A percentile compares a stretch with the other conserved stretches of the same genome.
Evolutionary conservation across 257 asterid genomes (phyloP).

Genomic region (Coffea canephora): DNA sequence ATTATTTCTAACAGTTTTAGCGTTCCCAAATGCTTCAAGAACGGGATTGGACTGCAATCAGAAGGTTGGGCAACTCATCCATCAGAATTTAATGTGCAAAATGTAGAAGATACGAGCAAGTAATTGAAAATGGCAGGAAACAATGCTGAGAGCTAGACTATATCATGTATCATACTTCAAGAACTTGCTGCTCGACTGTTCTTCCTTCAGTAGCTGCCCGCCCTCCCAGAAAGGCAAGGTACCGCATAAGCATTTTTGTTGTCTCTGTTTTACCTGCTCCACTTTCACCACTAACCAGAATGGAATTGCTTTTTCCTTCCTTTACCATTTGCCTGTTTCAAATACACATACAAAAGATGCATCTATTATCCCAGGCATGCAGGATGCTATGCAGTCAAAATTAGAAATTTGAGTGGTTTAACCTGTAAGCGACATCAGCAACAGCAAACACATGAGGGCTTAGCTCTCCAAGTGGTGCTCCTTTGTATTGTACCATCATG

Average conservation of each 20-base stretch:
- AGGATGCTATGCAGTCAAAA: constrained; percentile 7
- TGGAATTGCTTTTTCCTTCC: constrained; percentile 91
- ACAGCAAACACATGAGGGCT: constrained; percentile 98
- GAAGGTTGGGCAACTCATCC: not conserved
- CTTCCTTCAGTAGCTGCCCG: constrained; percentile 97
- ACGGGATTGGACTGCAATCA: constrained; percentile 95
- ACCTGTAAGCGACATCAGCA: constrained; percentile 99
- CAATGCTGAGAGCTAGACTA: not conserved
- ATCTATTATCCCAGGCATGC: constrained; percentile 20
- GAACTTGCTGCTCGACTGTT: constrained; percentile 99
- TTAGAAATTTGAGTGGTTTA: constrained; percentile 21
- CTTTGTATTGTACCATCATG: constrained; percentile 98
- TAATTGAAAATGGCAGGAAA: not conserved
- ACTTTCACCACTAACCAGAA: constrained; percentile 98
- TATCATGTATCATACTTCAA: constrained; percentile 64
- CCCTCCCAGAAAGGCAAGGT: constrained; percentile 94
- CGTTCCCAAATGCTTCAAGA: constrained; percentile 99
- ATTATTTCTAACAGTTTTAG: constrained; percentile 95
- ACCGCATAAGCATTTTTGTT: constrained; percentile 96
- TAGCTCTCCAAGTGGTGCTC: constrained; percentile 91
- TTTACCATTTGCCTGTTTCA: constrained; percentile 83
- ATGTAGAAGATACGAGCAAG: not conserved
- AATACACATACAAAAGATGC: constrained; percentile 10
- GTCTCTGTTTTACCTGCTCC: constrained; percentile 99
- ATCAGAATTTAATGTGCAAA: constrained; percentile 11